Base-by-base conservation (phyloP, 2,329 filamentous ascomycete species). In the Metarhizium sp. region DNA sequence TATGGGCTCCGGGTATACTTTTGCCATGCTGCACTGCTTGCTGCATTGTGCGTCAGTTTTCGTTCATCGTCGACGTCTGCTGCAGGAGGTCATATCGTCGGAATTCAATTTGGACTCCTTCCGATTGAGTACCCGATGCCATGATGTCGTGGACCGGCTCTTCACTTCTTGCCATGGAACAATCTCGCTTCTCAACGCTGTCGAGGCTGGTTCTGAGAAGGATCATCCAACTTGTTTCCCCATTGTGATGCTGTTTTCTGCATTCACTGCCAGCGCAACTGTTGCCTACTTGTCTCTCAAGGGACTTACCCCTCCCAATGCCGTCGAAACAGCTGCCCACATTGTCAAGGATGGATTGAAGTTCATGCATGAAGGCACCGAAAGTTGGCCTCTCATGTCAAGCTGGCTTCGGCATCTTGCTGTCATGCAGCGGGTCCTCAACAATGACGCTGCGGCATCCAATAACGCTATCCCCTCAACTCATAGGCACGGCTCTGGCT, bases 231-330 rank as follows among this genome's bases (percentile, higher is more conserved):
- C 79, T n/a, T 82, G 78, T 66, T 81, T 83, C 67, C 81, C 81
- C 42, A 80, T 84, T 54, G 81, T 82, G 58, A 84, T 84, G 81
- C 71, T 84, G 13, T 84, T 84, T 65, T 79, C 80, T 0, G 78
- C 80, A 52, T 84, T 84, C 59, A 83, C 80, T 0, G 79, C 80
- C 2, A 80, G 80, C 58, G 80, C 80, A 2, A 84, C 81, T 1
- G 77, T 83, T 1, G 81, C 81, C 13, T 84, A 82, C 66, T 73
- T 84, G 34, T 81, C 80, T n/a, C 74, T 84, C 49, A 84, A 83
- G 69, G 79, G 80, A 10, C 66, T 84, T 7, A 80, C 80, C 0
- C 80, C 80, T 1, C 69, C 73, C 14, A 79, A 79, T 58, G 78
- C 78, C 29, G 76, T 77, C 43, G 80, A 84, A 68, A 81, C 80